These are phyloP conservation scores for Isoetes taiwanensis DNA, from an alignment of 75 land plant genomes.

Conservation along the genomic window DNA sequence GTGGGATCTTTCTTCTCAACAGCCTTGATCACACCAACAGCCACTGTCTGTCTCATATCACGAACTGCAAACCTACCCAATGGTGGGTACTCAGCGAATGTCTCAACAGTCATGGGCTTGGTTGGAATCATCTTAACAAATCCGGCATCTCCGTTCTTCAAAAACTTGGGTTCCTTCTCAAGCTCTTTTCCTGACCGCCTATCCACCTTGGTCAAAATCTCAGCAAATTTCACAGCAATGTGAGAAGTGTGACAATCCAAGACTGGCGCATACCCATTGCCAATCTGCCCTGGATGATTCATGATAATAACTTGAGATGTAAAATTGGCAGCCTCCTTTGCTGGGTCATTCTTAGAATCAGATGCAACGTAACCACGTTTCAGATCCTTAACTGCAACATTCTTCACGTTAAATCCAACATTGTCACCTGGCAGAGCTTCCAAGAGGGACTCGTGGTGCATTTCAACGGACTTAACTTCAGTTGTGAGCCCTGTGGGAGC, in stretches of 20 bases:
- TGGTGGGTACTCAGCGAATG: slow-evolving; percentile 72
- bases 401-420: slow-evolving; percentile 22
- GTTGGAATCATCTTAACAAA: slow-evolving; percentile 64
- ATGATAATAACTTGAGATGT: slow-evolving; percentile 14
- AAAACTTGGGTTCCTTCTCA: slow-evolving; percentile 49
- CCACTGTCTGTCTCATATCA: slow-evolving; percentile 37
- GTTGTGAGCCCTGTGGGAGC: slow-evolving; percentile 22
- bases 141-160: slow-evolving; percentile 65
- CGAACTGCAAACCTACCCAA: slow-evolving; percentile 69
- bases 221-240: slow-evolving; percentile 7
- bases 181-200: slow-evolving; percentile 40
- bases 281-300: slow-evolving; percentile 9
- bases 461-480: slow-evolving; percentile 25
- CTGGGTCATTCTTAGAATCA: slow-evolving; percentile 11
- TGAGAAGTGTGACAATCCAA: slow-evolving; percentile 10
- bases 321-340: slow-evolving; percentile 11
- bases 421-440: slow-evolving; percentile 22
- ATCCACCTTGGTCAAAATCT: slow-evolving; percentile 4
- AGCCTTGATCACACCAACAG: slow-evolving; percentile 44
- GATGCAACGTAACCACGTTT: slow-evolving; percentile 14
- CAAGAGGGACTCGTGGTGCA: slow-evolving; percentile 16
- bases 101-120: slow-evolving; percentile 83
- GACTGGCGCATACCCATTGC: slow-evolving; percentile 13
- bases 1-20: slow-evolving; percentile 52
- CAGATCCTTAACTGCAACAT: slow-evolving; percentile 15